Evolutionary conservation across 495 filamentous ascomycete species (phyloP).

Genomic region (Lineolata rhizophorae): DNA sequence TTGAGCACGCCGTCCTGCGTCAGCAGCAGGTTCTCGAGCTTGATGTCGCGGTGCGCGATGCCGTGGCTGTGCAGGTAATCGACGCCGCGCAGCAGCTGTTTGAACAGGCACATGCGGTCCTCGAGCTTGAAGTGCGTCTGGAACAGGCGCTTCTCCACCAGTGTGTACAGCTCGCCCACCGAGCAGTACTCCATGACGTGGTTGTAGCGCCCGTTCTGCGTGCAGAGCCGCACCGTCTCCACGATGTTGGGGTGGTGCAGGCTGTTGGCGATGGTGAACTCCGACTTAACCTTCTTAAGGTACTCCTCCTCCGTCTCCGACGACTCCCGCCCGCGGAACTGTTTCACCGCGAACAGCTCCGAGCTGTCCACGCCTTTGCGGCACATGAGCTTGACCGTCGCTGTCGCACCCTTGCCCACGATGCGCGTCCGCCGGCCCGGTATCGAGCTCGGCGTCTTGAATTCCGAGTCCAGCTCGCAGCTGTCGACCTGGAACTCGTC

Average conservation of each 20-base stretch:
- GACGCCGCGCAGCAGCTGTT: slow-evolving; percentile 51
- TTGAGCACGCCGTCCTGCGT: slow-evolving; percentile 47
- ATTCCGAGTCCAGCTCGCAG: slow-evolving; percentile 37
- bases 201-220: slow-evolving; percentile 41
- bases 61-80: slow-evolving; percentile 47
- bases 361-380: slow-evolving; percentile 27
- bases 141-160: slow-evolving; percentile 33
- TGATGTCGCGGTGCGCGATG: slow-evolving; percentile 66
- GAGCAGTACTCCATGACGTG: slow-evolving; percentile 74
- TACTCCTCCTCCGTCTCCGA: slow-evolving; percentile 43
- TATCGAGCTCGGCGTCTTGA: slow-evolving; percentile 32
- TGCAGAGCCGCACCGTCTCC: slow-evolving; percentile 46
- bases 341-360: slow-evolving; percentile 54
- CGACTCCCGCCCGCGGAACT: slow-evolving; percentile 42
- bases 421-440: slow-evolving; percentile 27
- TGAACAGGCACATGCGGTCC: slow-evolving; percentile 53
- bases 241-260: slow-evolving; percentile 63
- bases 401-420: slow-evolving; percentile 49
- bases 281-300: slow-evolving; percentile 57
- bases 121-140: slow-evolving; percentile 29
- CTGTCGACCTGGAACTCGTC: slow-evolving; percentile 41
- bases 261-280: slow-evolving; percentile 57
- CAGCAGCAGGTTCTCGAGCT: slow-evolving; percentile 57
- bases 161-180: slow-evolving; percentile 44
- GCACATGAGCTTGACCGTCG: slow-evolving; percentile 47